phyloP scores from a whole-genome alignment of 495 filamentous ascomycete genomes.

The Aspergillus funiculosus region DNA sequence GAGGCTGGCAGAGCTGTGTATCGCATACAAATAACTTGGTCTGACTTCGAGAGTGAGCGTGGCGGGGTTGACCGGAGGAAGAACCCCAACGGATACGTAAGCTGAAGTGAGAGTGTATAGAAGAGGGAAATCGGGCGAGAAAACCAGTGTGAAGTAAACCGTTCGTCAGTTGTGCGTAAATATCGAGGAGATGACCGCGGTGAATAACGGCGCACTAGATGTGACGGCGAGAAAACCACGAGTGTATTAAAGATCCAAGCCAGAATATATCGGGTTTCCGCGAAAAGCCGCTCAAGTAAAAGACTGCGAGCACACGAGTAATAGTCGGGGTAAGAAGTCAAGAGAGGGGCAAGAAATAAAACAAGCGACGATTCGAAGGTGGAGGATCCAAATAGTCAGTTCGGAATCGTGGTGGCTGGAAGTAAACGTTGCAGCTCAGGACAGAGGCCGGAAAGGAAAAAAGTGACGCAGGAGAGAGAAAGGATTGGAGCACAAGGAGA shows the following conservation, averaged over 20 bases:
- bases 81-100: constrained; percentile 19
- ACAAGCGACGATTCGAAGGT: constrained; percentile 20
- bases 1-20: neutral
- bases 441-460: constrained; percentile 22
- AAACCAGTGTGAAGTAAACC: constrained; percentile 5
- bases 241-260: constrained; percentile 16
- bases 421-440: constrained; percentile 40
- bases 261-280: constrained; percentile 23
- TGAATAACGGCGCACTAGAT: constrained; percentile 8
- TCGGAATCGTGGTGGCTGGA: constrained; percentile 52
- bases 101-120: constrained; percentile 11
- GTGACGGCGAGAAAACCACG: too few relatives aligned
- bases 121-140: constrained; percentile 10
- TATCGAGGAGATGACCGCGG: constrained; percentile 3
- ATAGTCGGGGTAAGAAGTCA: constrained; percentile 23
- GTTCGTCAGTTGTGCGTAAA: constrained; percentile 15
- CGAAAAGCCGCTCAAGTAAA: constrained; percentile 22
- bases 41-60: constrained; percentile 12
- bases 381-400: constrained; percentile 14
- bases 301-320: constrained; percentile 22
- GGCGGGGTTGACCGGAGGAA: constrained; percentile 19
- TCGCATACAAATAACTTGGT: constrained; percentile 7
- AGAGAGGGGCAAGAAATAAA: constrained; percentile 29
- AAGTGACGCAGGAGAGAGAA: constrained; percentile 26
- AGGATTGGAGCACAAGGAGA: constrained; percentile 33